Base-by-base conservation (phyloP, 176 grass and related monocot species). In the Oryza meridionalis region DNA sequence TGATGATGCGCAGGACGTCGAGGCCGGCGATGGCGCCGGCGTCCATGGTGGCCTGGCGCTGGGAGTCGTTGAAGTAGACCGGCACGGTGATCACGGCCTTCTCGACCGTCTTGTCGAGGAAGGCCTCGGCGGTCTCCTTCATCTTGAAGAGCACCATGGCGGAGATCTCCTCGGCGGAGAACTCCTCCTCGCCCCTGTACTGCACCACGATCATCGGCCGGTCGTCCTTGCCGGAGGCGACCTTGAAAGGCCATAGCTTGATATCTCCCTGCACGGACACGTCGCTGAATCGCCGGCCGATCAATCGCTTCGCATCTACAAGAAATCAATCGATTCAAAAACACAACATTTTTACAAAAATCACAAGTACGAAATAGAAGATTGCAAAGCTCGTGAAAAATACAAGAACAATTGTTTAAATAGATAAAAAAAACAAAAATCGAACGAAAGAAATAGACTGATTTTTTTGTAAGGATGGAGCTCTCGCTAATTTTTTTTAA, bases 131-230 rank as follows among this genome's bases (percentile, higher is more conserved):
- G 0, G 85, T 78, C 37, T 92, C 90, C 65, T 81, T 88, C 87
- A 94, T 90, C 78, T 92, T 94, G 25, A 15, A 78, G 14, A 94
- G 82, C 21, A 94, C 87, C 90, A 94, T 88, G 53, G 93, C 76
- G 14, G 87, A 94, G 15, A 94, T 94, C 75, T 94, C 87, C 82
- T 94, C 84, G 1, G 92, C 22, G 0, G 81, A 15, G 55, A 92
- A 94, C 25, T 90, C 77, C 83, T 83, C 76, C 49, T 89, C 73
- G 12, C 86, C 86, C 35, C 82, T 86, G 72, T 84, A 85, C 24
- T 86, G 45, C 11, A 92, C 85, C 14, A 62, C 42, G 17, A 95
- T 84, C 85, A 78, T 78, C 0, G 90, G 93, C 72, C 87, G 83
- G 72, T 86, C 90, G 11, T 84, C 83, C 14, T 70, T 31, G 12